phyloP scores from a whole-genome alignment of 163 green algal genomes.

The Scenedesmus sp. region DNA sequence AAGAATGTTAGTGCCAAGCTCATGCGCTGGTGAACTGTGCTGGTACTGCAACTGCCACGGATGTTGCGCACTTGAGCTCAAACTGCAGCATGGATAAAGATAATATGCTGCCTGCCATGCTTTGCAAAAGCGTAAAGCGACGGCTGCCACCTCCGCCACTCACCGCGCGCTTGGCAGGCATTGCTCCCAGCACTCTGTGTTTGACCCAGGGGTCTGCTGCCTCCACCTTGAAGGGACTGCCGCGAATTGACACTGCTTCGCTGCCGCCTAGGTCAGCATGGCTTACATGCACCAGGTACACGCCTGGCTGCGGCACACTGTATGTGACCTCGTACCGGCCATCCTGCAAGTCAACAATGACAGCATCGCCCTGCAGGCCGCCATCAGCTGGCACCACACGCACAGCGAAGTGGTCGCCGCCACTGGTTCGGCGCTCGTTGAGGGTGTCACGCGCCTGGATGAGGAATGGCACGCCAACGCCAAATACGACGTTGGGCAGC shows the following conservation, averaged over 20 bases:
- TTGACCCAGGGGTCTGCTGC: slow-evolving; percentile 78
- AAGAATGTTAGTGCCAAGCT: background rate
- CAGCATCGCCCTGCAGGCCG: slow-evolving; percentile 65
- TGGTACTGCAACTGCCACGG: background rate
- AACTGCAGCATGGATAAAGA: background rate
- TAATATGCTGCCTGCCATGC: background rate
- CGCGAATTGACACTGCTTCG: slow-evolving; percentile 75
- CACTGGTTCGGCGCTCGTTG: slow-evolving; percentile 80
- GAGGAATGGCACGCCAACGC: slow-evolving; percentile 86
- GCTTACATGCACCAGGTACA: slow-evolving; percentile 72
- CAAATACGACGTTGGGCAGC: slow-evolving; percentile 50
- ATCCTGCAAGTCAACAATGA: slow-evolving; percentile 78
- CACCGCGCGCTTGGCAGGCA: slow-evolving; percentile 62
- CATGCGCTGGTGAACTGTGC: background rate
- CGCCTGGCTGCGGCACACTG: slow-evolving; percentile 51
- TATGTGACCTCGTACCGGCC: slow-evolving; percentile 78
- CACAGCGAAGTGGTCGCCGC: slow-evolving; percentile 85
- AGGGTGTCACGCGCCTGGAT: slow-evolving; percentile 86
- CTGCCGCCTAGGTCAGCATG: slow-evolving; percentile 77
- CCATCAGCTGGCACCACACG: slow-evolving; percentile 66
- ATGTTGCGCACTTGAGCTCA: background rate
- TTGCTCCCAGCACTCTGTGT: slow-evolving; percentile 72
- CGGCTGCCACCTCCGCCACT: background rate
- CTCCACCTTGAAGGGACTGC: slow-evolving; percentile 80
- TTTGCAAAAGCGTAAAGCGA: background rate